These are phyloP conservation scores for Pseudonectria buxi DNA, from an alignment of 2,329 filamentous ascomycete genomes.

Conservation along the genomic window DNA sequence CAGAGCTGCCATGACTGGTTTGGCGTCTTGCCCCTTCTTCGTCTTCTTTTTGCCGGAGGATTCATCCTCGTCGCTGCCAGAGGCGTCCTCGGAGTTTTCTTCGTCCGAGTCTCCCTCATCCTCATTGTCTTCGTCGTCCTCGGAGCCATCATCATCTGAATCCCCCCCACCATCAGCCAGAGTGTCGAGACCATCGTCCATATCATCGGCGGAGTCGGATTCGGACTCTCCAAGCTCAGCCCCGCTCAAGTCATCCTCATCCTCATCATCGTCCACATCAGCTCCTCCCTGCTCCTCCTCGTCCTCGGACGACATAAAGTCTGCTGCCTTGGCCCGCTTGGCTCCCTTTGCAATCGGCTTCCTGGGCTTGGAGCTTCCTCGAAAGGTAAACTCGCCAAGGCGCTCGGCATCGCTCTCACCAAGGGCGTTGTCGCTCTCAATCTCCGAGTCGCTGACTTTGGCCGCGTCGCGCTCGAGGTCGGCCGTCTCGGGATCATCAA, in stretches of 20 bases:
- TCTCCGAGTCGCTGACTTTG: conserved; percentile 51
- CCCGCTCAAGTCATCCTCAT: conserved; percentile 27
- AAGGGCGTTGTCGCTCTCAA: conserved; percentile 64
- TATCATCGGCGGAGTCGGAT: conserved; percentile 31
- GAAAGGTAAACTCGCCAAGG: conserved; percentile 66
- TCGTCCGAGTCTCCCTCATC: conserved; percentile 32
- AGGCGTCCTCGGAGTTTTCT: conserved; percentile 29
- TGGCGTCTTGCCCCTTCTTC: conserved; percentile 24
- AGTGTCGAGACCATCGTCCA: conserved; percentile 31
- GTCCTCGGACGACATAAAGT: conserved; percentile 48
- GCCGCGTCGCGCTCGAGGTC: conserved; percentile 47
- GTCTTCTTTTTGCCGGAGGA: conserved; percentile 10
- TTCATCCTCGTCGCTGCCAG: conserved; percentile 22
- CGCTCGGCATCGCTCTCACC: conserved; percentile 78
- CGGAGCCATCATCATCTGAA: conserved; percentile 28
- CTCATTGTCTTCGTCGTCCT: conserved; percentile 29
- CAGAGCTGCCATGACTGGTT: conserved; percentile 23
- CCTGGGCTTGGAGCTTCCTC: conserved; percentile 49
- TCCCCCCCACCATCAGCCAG: conserved; percentile 25
- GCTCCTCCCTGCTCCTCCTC: conserved; percentile 30
- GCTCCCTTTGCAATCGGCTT: conserved; percentile 27
- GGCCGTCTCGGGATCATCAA: conserved; percentile 49
- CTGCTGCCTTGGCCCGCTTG: conserved; percentile 44
- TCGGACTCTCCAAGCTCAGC: conserved; percentile 33
- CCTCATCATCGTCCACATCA: conserved; percentile 25